Evolutionary conservation across 352 stramenopile species (phyloP).

Genomic region (Phytophthora sp.): DNA sequence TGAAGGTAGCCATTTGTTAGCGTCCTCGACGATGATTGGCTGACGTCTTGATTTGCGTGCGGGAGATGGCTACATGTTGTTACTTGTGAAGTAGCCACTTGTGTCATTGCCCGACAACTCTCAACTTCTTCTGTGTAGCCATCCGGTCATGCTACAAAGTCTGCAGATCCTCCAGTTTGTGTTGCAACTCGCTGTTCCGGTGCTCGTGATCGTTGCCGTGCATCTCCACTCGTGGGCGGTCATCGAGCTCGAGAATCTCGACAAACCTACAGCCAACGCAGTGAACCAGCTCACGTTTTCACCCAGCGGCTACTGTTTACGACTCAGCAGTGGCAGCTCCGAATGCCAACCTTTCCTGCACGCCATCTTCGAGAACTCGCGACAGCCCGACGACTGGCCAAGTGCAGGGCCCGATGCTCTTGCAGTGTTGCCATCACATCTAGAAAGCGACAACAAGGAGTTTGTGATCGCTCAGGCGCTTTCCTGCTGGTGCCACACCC

Average conservation of each 20-base stretch:
- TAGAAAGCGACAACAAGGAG: conserved; percentile 15
- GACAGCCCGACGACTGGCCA: conserved; percentile 19
- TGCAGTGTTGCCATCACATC: conserved; percentile 2
- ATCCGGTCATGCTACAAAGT: conserved; percentile 25
- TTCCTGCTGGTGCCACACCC: conserved; percentile 52
- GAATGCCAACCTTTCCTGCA: conserved; percentile 54
- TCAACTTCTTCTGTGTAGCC: neutral
- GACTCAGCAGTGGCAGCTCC: conserved; percentile 36
- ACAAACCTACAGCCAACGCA: neutral
- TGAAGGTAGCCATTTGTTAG: no score
- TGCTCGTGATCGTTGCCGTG: conserved; percentile 36
- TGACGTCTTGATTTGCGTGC: conserved; percentile 19
- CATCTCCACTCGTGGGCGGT: conserved; percentile 44
- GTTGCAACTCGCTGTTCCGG: conserved; percentile 36
- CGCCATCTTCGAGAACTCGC: conserved; percentile 35
- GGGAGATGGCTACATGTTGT: conserved; percentile 34
- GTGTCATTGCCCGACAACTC: conserved; percentile 1
- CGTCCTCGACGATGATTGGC: conserved; percentile 38
- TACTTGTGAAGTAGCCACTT: conserved; percentile 9
- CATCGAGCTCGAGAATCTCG: conserved; percentile 30
- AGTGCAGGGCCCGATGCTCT: conserved; percentile 13
- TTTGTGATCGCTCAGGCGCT: conserved; percentile 37
- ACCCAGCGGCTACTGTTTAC: conserved; percentile 54
- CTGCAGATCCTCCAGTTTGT: conserved; percentile 26
- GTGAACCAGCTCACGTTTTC: conserved; percentile 45